Evolutionary conservation across 2,329 filamentous ascomycete genomes (phyloP).

Genomic region (Fusarium nygamai): DNA sequence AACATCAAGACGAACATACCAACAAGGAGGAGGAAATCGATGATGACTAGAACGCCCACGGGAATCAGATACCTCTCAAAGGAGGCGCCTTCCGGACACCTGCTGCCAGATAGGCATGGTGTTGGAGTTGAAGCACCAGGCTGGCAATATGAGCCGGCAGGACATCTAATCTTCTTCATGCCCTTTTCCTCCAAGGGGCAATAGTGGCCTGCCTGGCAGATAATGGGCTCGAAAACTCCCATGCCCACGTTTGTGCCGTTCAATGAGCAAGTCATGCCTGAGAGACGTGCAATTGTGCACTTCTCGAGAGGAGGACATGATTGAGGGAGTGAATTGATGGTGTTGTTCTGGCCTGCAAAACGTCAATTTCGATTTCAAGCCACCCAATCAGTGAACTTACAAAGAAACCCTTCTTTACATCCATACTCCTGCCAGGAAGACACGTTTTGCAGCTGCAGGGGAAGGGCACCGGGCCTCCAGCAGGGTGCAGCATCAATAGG

Average conservation of each 20-base stretch:
- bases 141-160: constrained; percentile 61
- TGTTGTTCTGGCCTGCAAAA: constrained; percentile 54
- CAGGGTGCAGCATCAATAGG: constrained; percentile 53
- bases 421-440: constrained; percentile 50
- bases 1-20: constrained; percentile 39
- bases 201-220: constrained; percentile 61
- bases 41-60: constrained; percentile 51
- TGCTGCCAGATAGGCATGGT: constrained; percentile 57
- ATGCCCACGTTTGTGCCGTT: constrained; percentile 52
- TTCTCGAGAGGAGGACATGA: constrained; percentile 53
- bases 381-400: constrained; percentile 42
- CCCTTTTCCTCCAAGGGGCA: constrained; percentile 54
- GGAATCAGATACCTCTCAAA: constrained; percentile 57
- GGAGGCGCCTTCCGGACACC: constrained; percentile 56
- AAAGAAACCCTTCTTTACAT: constrained; percentile 55
- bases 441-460: constrained; percentile 52
- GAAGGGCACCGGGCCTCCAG: constrained; percentile 51
- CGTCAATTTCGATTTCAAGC: neutral
- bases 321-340: constrained; percentile 57
- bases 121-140: constrained; percentile 58
- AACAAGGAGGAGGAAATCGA: constrained; percentile 55
- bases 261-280: constrained; percentile 47
- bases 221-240: constrained; percentile 61
- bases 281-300: constrained; percentile 51
- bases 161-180: constrained; percentile 54